These are phyloP conservation scores for Fusarium phyllophilum DNA, from an alignment of 2,329 filamentous ascomycete species.

Conservation along the genomic window DNA sequence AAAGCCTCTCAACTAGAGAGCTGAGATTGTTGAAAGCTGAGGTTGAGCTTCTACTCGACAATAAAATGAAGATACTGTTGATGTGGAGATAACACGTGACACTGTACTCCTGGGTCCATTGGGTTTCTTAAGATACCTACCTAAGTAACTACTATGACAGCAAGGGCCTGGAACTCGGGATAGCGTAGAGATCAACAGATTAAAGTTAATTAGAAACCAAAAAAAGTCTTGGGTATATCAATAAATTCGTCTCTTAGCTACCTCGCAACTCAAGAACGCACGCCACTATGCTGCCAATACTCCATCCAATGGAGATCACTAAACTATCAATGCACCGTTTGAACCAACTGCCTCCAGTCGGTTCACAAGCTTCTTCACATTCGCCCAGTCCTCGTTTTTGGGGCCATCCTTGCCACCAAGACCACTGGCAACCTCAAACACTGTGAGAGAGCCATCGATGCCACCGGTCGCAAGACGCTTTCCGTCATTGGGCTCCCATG, in stretches of 20 bases:
- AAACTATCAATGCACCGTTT: constrained; percentile 58
- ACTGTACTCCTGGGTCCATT: not conserved
- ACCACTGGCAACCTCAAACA: constrained; percentile 90
- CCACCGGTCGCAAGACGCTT: constrained; percentile 89
- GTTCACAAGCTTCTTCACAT: constrained; percentile 88
- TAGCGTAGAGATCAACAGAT: not conserved
- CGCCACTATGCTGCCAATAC: constrained; percentile 28
- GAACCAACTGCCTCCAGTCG: constrained; percentile 73
- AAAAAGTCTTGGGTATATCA: constrained; percentile 38
- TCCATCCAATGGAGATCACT: constrained; percentile 33
- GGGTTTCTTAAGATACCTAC: not conserved
- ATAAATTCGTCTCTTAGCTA: constrained; percentile 29
- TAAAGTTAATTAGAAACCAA: not conserved
- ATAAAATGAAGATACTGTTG: constrained; percentile 16
- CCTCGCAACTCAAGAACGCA: constrained; percentile 29
- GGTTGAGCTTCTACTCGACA: not conserved
- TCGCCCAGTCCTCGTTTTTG: constrained; percentile 90
- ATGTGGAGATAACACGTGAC: constrained; percentile 32
- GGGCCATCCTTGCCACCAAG: constrained; percentile 86
- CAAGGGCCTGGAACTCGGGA: not conserved
- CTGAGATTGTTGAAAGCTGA: not conserved
- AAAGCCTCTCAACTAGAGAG: not conserved
- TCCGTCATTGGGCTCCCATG: constrained; percentile 92
- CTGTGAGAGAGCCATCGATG: constrained; percentile 87
- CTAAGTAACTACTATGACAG: not conserved